phyloP scores from a whole-genome alignment of 2,329 filamentous ascomycete genomes.

The Colletotrichum sansevieriae region DNA sequence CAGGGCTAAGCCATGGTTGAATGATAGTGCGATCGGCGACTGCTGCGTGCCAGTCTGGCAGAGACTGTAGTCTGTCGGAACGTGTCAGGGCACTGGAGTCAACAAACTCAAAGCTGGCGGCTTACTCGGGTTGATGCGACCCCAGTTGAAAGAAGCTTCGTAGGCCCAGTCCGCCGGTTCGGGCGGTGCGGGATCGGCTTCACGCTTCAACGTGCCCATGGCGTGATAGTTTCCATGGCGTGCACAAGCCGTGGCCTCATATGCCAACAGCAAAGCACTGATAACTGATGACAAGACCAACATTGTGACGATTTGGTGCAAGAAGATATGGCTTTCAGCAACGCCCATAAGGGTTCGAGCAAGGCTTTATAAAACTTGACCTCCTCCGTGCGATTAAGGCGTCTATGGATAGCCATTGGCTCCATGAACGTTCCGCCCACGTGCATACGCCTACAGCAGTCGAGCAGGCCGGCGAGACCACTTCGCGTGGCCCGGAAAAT shows the following conservation, averaged over 20 bases:
- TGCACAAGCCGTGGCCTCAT: slow-evolving; percentile 19
- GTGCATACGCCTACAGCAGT: not conserved
- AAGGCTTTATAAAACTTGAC: slow-evolving; percentile 3
- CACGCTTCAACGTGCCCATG: slow-evolving; percentile 11
- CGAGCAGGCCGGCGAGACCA: not conserved
- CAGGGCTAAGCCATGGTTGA: slow-evolving; percentile 54
- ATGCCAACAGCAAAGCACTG: not conserved
- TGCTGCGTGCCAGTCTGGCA: slow-evolving; percentile 65
- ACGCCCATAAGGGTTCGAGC: not conserved
- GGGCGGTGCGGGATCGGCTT: not conserved
- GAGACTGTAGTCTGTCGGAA: slow-evolving; percentile 42
- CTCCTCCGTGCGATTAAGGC: slow-evolving; percentile 1
- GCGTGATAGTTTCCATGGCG: slow-evolving; percentile 29
- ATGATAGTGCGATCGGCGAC: slow-evolving; percentile 60
- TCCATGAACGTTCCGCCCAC: not conserved
- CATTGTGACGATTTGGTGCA: not conserved
- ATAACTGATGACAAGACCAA: not conserved
- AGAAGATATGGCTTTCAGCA: not conserved
- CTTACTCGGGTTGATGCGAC: slow-evolving; percentile 36
- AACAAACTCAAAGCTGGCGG: not conserved
- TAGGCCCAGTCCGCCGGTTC: slow-evolving; percentile 37
- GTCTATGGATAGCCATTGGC: not conserved
- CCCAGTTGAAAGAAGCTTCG: slow-evolving; percentile 41
- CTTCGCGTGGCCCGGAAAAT: not conserved
- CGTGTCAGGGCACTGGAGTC: not conserved